Base-by-base conservation (phyloP, 2,329 filamentous ascomycete species). In the Xylariaceae sp. region DNA sequence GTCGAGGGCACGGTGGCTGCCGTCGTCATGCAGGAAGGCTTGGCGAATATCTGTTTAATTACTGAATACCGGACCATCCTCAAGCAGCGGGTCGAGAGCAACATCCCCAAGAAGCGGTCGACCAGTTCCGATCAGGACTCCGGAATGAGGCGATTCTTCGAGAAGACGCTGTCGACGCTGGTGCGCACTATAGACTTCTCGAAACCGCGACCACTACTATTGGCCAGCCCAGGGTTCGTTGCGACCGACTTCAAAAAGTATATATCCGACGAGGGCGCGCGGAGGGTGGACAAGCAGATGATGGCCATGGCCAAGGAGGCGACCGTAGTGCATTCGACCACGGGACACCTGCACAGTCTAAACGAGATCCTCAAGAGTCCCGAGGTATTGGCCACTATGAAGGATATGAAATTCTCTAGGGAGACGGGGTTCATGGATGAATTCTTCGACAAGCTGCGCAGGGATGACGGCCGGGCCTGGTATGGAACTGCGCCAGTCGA, bases 1-100 rank as follows among this genome's bases (percentile, higher is more conserved):
- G 87, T 88, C 67, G 87, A 89, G 59, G 92, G 91, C 1, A 89
- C 93, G 59, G 82, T 96, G 18, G 91, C 92, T 52, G 93, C 95
- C 0, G 88, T 98, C 0, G 90, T 98, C 20, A 93, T 99, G 89
- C 90, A 96, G 67, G 93, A 98, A 67, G 89, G 90, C 16, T 74
- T 90, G 16, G 89, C 91, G 54, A 91, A 93, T 71, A 89, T 95
- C 61, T 93, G 90, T 72, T 80, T 93, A 20, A 89, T 95, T 52
- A 93, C 89, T 2, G 87, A 91, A 68, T 87, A 89, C 71, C 89
- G 91, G 65, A 93, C 90, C 2, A 82, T 93, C 23, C 74, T 92
- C 53, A 88, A 90, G 64, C 86, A 89, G 67, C 76, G 81, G 23
- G 78, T 95, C 29, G 88, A 92, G 73, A 81, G 82, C 61, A 74